Percentiles rank a stretch among this genome's conserved stretches.
These are phyloP conservation scores for Phytomonas sp. DNA, from an alignment of 208 protist species.

Conservation along the genomic window DNA sequence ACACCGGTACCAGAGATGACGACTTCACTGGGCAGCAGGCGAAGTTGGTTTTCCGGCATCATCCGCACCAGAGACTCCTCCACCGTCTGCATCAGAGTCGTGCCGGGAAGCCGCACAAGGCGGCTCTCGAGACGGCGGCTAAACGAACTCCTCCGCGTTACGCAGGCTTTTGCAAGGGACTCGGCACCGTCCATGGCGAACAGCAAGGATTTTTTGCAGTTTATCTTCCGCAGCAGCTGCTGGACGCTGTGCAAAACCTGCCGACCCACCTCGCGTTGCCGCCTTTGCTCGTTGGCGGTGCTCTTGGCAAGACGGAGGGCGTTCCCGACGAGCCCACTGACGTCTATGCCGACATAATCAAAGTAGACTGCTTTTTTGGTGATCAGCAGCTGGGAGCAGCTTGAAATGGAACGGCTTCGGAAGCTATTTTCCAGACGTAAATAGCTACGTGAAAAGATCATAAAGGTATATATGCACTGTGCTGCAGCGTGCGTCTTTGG, in stretches of 20 bases:
- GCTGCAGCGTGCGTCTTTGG: background rate
- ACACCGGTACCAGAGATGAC: conserved; percentile 59
- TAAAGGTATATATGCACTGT: background rate
- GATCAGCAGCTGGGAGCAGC: conserved; percentile 54
- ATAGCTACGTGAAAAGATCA: background rate
- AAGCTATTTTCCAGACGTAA: background rate
- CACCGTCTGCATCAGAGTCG: conserved; percentile 51
- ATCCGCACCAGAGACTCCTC: conserved; percentile 70
- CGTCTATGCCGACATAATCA: conserved; percentile 77
- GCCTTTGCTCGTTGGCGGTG: conserved; percentile 45
- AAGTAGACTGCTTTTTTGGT: conserved; percentile 77
- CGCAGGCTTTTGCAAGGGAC: conserved; percentile 38
- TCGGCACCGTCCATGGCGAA: conserved; percentile 71
- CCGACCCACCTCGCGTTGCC: conserved; percentile 48
- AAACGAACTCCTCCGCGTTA: conserved; percentile 18
- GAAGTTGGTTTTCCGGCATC: conserved; percentile 37
- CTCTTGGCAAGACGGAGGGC: conserved; percentile 59
- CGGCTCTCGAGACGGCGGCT: conserved; percentile 44
- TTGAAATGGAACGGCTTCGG: conserved; percentile 22
- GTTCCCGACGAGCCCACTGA: conserved; percentile 44
- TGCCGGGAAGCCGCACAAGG: conserved; percentile 52
- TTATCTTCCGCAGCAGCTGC: conserved; percentile 54
- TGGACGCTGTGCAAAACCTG: conserved; percentile 53
- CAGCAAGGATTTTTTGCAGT: conserved; percentile 44
- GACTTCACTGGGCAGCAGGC: conserved; percentile 47